phyloP scores from a whole-genome alignment of 441 rosid species.

The Gossypium lobatum region DNA sequence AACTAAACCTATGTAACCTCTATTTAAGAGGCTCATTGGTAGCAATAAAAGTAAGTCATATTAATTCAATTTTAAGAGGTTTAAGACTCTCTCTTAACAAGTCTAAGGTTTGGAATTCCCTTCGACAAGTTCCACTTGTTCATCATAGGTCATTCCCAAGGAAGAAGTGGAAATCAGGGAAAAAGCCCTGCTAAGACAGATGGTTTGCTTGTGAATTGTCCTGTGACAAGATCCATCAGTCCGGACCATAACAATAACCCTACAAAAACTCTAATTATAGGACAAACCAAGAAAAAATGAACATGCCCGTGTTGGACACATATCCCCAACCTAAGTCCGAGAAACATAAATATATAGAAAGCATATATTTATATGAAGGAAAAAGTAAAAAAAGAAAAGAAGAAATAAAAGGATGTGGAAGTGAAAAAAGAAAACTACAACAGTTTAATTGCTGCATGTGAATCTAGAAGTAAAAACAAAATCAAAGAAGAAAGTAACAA shows the following conservation, averaged over 20 bases:
- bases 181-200: no score
- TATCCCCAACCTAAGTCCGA: neutral
- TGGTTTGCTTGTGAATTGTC: no score
- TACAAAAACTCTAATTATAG: neutral
- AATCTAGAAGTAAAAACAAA: slow-evolving; percentile 9
- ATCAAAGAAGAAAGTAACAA: neutral
- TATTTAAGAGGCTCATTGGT: no score
- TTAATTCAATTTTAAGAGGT: no score
- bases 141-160: no score
- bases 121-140: no score
- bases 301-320: neutral
- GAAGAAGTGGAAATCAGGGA: no score
- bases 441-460: neutral
- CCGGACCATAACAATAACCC: neutral
- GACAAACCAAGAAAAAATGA: neutral
- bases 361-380: neutral
- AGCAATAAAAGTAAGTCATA: no score
- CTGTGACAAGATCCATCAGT: no score
- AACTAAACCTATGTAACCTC: no score
- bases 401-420: slow-evolving; percentile 1
- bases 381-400: neutral
- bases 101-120: no score
- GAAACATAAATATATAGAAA: neutral
- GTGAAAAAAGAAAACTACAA: neutral
- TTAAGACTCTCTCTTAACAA: no score